Conservation (phyloP, 2,329 filamentous ascomycete species). For the Fusarium oligoseptatum region DNA sequence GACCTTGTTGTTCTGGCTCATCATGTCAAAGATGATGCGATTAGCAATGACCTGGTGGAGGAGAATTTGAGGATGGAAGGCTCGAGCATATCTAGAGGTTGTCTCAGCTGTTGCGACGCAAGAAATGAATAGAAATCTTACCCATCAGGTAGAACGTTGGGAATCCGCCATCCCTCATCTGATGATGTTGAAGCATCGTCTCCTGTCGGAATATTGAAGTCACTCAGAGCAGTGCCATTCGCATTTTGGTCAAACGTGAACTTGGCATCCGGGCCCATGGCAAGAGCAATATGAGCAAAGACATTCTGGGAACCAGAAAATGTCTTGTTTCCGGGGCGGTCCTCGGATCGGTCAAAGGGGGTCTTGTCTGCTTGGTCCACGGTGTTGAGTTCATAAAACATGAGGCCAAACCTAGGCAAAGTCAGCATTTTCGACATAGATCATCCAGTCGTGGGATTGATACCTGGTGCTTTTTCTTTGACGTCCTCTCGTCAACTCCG, state of each 20-base stretch:
- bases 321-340: not conserved
- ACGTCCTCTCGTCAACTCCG: not conserved
- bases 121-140: not conserved
- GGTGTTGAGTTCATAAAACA: conserved; percentile 1
- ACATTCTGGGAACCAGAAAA: conserved; percentile 1
- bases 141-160: not conserved
- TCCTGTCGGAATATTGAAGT: not conserved
- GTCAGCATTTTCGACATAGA: too few species aligned
- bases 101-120: not conserved
- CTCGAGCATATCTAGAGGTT: not conserved
- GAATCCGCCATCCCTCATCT: not conserved
- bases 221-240: not conserved
- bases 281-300: not conserved
- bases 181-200: not conserved
- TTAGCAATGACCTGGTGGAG: not conserved
- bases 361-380: not conserved
- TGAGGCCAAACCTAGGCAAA: not conserved
- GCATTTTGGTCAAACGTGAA: not conserved
- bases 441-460: too few species aligned
- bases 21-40: not conserved
- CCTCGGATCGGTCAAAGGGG: not conserved
- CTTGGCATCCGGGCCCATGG: not conserved
- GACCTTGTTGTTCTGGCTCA: not conserved
- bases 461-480: not conserved
- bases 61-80: not conserved